A percentile compares a stretch with the other conserved stretches of the same genome.
phyloP scores from a whole-genome alignment of 306 rosid species.

The Spatholobus suberectus region DNA sequence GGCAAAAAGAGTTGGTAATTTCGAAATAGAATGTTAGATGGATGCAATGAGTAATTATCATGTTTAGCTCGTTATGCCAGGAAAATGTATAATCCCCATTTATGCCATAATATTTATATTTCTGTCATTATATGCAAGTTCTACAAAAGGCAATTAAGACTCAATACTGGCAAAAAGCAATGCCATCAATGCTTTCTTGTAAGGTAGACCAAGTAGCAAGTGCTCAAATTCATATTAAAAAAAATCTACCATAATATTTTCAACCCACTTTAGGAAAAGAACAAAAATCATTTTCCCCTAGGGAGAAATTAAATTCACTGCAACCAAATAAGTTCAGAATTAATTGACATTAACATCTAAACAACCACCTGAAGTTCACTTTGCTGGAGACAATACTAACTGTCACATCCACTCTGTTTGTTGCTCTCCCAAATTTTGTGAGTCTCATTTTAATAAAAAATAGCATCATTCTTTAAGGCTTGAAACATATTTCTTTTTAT shows the following conservation, averaged over 20 bases:
- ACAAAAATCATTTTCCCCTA: neutral
- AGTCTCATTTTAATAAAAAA: neutral
- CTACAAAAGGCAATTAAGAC: neutral
- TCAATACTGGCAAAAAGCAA: neutral
- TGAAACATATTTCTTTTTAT: conserved; percentile 11
- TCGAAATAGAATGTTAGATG: neutral
- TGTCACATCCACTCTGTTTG: conserved; percentile 28
- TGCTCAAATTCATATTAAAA: neutral
- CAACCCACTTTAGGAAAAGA: conserved; percentile 19
- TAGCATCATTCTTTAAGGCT: neutral
- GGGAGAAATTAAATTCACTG: conserved; percentile 23
- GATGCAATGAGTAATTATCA: neutral
- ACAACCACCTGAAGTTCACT: conserved; percentile 22
- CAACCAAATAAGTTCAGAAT: neutral
- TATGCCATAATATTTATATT: neutral
- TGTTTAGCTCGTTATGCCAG: conserved; percentile 10
- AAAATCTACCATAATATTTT: neutral
- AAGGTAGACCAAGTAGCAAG: neutral
- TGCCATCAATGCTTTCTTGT: neutral
- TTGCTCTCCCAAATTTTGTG: conserved; percentile 14
- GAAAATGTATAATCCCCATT: neutral
- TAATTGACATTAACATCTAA: conserved; percentile 26
- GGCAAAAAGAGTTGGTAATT: neutral
- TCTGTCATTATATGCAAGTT: conserved; percentile 19
- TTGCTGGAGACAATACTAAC: conserved; percentile 19